Percentiles rank a stretch among this genome's conserved stretches.
Evolutionary conservation across 331 rosid species (phyloP).

Genomic region (Spiraea crenata): DNA sequence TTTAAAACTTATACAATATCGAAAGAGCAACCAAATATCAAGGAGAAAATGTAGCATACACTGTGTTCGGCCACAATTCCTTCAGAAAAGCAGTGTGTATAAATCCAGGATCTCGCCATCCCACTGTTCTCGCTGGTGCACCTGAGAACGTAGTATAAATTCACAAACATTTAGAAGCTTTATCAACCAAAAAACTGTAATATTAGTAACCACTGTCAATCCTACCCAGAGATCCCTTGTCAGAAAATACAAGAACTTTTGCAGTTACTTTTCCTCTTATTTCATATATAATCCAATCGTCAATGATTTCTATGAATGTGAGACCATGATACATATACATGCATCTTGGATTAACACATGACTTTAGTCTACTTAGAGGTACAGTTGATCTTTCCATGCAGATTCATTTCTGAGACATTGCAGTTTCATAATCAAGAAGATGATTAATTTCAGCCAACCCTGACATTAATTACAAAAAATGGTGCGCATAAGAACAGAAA

Average conservation of each 20-base stretch:
- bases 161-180: background rate
- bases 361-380: too few relatives aligned
- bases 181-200: background rate
- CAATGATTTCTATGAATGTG: too few relatives aligned
- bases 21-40: background rate
- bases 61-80: slow-evolving; percentile 81
- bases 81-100: slow-evolving; percentile 79
- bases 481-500: slow-evolving; percentile 16
- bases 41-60: slow-evolving; percentile 34
- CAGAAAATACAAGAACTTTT: background rate
- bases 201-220: background rate
- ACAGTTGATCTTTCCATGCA: too few relatives aligned
- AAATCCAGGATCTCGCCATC: slow-evolving; percentile 96
- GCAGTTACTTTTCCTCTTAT: background rate
- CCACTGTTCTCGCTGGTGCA: slow-evolving; percentile 95
- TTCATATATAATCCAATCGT: background rate
- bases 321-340: too few relatives aligned
- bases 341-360: too few relatives aligned
- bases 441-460: background rate
- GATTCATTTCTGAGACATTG: too few relatives aligned
- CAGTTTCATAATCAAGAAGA: background rate
- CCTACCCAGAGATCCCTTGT: background rate
- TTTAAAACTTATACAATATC: background rate
- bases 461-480: background rate
- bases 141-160: slow-evolving; percentile 37